phyloP scores from a whole-genome alignment of 805 yeast genomes.

The Hanseniaspora lachancei region DNA sequence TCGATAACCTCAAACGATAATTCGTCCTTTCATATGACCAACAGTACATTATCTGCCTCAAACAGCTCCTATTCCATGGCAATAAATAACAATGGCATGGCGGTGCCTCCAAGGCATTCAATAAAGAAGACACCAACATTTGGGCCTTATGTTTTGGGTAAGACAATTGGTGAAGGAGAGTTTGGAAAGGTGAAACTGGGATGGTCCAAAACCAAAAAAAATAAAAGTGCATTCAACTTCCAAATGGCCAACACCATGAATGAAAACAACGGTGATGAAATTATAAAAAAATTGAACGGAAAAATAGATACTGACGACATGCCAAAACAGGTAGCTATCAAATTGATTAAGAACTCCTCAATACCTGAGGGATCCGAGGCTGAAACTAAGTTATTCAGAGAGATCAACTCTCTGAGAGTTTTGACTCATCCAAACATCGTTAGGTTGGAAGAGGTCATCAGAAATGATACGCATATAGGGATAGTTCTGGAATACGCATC shows the following conservation, averaged over 20 bases:
- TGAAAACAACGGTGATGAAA: not conserved
- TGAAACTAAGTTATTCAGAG: conserved; percentile 81
- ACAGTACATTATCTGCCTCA: not conserved
- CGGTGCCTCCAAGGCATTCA: not conserved
- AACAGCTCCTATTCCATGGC: not conserved
- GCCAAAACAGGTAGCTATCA: conserved; percentile 82
- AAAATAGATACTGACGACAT: conserved; percentile 16
- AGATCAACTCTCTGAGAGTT: conserved; percentile 76
- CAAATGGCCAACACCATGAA: conserved; percentile 1
- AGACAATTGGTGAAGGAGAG: conserved; percentile 95
- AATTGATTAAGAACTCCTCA: conserved; percentile 75
- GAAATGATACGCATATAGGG: conserved; percentile 88
- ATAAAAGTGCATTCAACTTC: not conserved
- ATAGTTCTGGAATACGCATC: conserved; percentile 93
- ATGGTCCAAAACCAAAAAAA: conserved; percentile 59
- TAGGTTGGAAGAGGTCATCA: conserved; percentile 78
- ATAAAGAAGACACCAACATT: conserved; percentile 60
- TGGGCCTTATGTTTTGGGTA: conserved; percentile 81
- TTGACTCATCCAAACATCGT: conserved; percentile 90
- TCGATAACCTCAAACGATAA: not conserved
- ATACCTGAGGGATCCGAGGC: conserved; percentile 77
- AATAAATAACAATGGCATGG: not conserved
- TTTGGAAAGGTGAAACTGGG: conserved; percentile 96
- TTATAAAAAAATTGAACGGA: not conserved
- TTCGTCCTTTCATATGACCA: not conserved